Base-by-base conservation (phyloP, 1,139 yeast species). In the Hemisphaericaspora xylofermentans region DNA sequence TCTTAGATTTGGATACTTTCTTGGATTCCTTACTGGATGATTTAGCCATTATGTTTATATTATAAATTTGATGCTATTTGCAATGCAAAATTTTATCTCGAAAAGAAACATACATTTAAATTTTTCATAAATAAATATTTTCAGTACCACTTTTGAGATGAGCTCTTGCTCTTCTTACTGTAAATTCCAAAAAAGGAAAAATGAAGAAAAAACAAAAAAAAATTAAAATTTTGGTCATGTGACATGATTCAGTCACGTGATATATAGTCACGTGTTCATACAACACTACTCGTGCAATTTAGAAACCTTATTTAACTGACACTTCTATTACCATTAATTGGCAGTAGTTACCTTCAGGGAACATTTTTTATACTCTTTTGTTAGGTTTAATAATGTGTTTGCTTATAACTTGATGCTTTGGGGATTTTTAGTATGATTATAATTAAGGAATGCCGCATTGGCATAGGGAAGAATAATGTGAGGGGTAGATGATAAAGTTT, bases 41-140 rank as follows among this genome's bases (percentile, higher is more conserved):
- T 51, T 61, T 63, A 52, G 67, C 68, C 68, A 64, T 64, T 40
- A 13, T 47, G 18, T 21, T 24, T 29, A 22, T 35, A n/a, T 17
- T 21, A 26, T 35, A 13, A 15, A 9, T n/a, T 14, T 29, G 33
- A 29, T 29, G 17, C 9, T 29, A 16, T 6, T 16, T 9, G 4
- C 5, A 16, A 8, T 17, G 16, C 17, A 9, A 16, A 18, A 12
- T 9, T 24, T 9, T 9, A 5, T 12, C 6, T 6, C 27, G 13
- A 24, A 31, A 31, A 19, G 16, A 31, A 31, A 31, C 25, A 12
- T n/a, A 19, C 19, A 29, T 9, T 12, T 16, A 31, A 31, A 31
- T 18, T 31, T 31, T 31, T 31, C 34, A 31, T 18, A 31, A 31
- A 31, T 18, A 31, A 31, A 18, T 31, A 31, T 31, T 18, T 31